Base-by-base conservation (phyloP, 2,329 filamentous ascomycete species). In the Pestalotiopsis sp. region DNA sequence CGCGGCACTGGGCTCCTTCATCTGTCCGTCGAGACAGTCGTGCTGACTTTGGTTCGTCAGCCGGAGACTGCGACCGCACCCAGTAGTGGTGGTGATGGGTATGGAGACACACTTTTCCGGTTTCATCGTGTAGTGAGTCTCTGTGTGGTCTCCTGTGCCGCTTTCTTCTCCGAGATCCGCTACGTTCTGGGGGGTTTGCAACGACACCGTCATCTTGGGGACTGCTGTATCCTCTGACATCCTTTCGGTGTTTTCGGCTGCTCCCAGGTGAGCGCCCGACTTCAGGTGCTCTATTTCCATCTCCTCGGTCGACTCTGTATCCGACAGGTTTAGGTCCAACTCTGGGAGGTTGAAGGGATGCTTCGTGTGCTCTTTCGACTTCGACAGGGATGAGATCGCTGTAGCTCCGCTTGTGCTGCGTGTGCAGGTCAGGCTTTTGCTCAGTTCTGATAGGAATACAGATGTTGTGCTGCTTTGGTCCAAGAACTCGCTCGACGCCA, bases 21-120 rank as follows among this genome's bases (percentile, higher is more conserved):
- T 31, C 31, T 23, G 67, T 7, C 60, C 60, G 38, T 67, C 65
- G 20, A 45, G 11, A 38, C 39, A 66, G 14, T 20, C 38, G 58
- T 45, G 17, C 12, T 23, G 52, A 9, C 20, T 56, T 36, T 57
- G 56, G 31, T 41, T 23, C 12, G 36, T 36, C 38, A 52, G 61
- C 23, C 36, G 72, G 72, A 36, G 75, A 70, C 64, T 68, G 75
- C 49, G 82, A 79, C 68, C 80, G 80, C 71, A 84, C 70, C 87
- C 87, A 89, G 81, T 89, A 90, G 79, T 90, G 87, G 76, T 90
- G 87, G 73, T 90, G 87, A 73, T 90, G 88, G 71, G 84, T 87
- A 76, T 90, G 87, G 68, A 88, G 72, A 73, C 87, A 88, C 71
- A 86, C 74, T 70, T 73, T 72, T 57, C 71, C 68, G 38, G 72